Conservation (phyloP, 331 rosid genomes). For the Telfairia occidentalis region DNA sequence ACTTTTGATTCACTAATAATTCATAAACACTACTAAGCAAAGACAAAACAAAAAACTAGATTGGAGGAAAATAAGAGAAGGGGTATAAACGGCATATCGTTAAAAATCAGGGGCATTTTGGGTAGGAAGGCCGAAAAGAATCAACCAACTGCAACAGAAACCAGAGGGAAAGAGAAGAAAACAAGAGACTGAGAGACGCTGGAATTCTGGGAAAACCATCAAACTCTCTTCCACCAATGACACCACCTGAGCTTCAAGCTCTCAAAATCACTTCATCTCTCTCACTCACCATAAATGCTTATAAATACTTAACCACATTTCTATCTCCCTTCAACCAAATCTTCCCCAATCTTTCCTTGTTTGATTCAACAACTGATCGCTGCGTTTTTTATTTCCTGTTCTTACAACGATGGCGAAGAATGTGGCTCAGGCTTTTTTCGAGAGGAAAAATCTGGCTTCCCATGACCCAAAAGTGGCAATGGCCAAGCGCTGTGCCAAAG, state of each 20-base stretch:
- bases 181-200: constrained; percentile 10
- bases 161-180: not conserved
- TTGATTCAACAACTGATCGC: not conserved
- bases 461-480: constrained; percentile 64
- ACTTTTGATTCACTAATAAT: not conserved
- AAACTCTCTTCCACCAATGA: constrained; percentile 18
- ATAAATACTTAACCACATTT: constrained; percentile 31
- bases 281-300: not conserved
- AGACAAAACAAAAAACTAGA: not conserved
- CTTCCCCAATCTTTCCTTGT: not conserved
- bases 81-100: not conserved
- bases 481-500: constrained; percentile 70
- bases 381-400: constrained; percentile 1
- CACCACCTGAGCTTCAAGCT: not conserved
- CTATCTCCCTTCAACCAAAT: constrained; percentile 1
- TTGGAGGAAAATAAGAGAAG: not conserved
- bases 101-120: not conserved
- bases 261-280: not conserved
- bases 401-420: constrained; percentile 42
- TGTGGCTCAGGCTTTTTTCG: constrained; percentile 39
- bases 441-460: constrained; percentile 29
- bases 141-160: not conserved
- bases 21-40: not conserved
- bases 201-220: constrained; percentile 46
- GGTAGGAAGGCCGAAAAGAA: not conserved